Percentiles rank a stretch among this genome's conserved stretches.
Evolutionary conservation across 2,329 filamentous ascomycete species (phyloP).

Genomic region (Neurospora sp.): DNA sequence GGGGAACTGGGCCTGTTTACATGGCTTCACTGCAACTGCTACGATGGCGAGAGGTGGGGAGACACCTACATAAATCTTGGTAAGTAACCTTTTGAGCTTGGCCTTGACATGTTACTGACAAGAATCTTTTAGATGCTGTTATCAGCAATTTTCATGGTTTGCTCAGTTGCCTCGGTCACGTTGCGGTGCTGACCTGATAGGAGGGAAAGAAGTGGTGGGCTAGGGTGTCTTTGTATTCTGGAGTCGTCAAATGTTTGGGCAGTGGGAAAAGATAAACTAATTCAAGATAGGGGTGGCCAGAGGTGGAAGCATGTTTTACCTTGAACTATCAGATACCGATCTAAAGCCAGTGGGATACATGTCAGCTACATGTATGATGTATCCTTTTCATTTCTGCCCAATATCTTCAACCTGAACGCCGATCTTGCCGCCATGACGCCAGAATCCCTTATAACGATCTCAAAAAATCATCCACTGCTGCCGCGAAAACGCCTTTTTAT

Average conservation of each 20-base stretch:
- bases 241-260: neutral
- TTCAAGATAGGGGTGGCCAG: neutral
- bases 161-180: neutral
- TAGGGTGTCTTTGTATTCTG: neutral
- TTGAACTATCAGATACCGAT: neutral
- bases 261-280: neutral
- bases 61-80: neutral
- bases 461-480: neutral
- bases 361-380: neutral
- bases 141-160: neutral
- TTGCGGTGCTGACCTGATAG: neutral
- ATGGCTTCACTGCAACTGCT: neutral
- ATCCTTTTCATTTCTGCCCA: neutral
- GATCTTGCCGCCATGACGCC: neutral
- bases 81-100: neutral
- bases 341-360: neutral
- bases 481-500: neutral
- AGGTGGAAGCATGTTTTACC: neutral
- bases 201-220: neutral
- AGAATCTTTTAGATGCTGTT: neutral
- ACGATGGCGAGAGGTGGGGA: neutral
- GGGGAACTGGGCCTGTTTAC: neutral
- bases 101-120: neutral
- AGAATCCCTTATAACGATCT: neutral
- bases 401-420: neutral